Conservation (phyloP, 257 asterid genomes). For the Fraxinus americana region DNA sequence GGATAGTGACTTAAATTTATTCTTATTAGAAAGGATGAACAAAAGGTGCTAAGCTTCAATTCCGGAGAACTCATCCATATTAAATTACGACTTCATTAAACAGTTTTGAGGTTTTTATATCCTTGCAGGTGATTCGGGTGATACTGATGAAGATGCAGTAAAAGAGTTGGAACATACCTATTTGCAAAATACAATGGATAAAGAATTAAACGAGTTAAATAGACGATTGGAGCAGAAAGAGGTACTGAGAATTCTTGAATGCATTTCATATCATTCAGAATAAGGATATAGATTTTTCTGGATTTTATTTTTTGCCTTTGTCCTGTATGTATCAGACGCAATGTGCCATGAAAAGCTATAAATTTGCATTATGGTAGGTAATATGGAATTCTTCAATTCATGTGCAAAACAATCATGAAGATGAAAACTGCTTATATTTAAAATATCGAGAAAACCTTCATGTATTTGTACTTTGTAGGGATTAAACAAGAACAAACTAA, state of each 20-base stretch:
- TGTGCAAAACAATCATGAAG: background rate
- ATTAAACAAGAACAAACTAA: background rate
- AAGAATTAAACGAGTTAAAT: constrained; percentile 85
- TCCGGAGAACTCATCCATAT: constrained; percentile 1
- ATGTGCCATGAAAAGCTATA: background rate
- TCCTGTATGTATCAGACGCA: background rate
- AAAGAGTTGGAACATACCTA: constrained; percentile 97
- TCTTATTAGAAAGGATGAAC: background rate
- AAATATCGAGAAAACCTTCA: background rate
- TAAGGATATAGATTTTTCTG: background rate
- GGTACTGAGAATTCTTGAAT: constrained; percentile 41
- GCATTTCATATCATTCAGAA: background rate
- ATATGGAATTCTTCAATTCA: no score
- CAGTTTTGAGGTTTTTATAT: constrained; percentile 13
- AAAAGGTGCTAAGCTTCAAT: constrained; percentile 5
- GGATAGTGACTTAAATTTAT: background rate
- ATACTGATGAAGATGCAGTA: constrained; percentile 82
- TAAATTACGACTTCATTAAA: constrained; percentile 3
- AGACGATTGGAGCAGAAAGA: constrained; percentile 88
- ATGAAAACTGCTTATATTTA: background rate
- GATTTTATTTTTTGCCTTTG: background rate
- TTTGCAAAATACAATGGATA: constrained; percentile 90
- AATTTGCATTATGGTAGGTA: background rate
- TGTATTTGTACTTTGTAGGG: background rate
- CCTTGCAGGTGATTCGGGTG: constrained; percentile 76